Percentiles rank a stretch among this genome's conserved stretches.
Conservation (phyloP, 2,329 filamentous ascomycete genomes). For the Paecilomyces niveus region DNA sequence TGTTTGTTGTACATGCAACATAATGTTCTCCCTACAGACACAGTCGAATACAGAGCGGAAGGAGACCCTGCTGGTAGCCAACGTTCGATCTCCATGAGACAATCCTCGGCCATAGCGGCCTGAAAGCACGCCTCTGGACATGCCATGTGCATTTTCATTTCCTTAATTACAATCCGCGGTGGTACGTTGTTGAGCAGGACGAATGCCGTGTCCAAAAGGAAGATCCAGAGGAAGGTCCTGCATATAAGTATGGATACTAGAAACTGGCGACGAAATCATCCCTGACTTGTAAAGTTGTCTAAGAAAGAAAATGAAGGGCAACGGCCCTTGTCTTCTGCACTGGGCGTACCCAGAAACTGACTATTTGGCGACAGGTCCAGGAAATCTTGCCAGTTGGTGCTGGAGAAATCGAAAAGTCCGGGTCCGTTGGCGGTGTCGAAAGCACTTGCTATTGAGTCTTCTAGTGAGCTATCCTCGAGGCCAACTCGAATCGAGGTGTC, state of each 20-base stretch:
- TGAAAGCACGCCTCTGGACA: constrained; percentile 33
- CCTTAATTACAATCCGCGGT: constrained; percentile 33
- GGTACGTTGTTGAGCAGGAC: constrained; percentile 37
- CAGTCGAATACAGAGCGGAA: neutral
- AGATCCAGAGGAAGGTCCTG: constrained; percentile 26
- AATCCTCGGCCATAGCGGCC: constrained; percentile 23
- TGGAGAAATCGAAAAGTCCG: too few relatives aligned
- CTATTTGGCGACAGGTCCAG: too few relatives aligned
- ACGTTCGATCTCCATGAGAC: constrained; percentile 4
- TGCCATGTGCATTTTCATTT: constrained; percentile 32
- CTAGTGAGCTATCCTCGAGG: too few relatives aligned
- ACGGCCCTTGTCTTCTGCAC: too few relatives aligned
- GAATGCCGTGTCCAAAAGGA: constrained; percentile 33
- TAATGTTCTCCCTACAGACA: neutral
- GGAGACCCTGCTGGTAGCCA: neutral
- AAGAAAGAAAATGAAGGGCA: too few relatives aligned
- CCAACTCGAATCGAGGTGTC: too few relatives aligned
- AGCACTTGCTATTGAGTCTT: too few relatives aligned
- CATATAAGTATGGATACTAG: neutral
- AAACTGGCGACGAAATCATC: too few relatives aligned
- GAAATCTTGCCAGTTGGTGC: too few relatives aligned
- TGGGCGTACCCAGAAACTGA: too few relatives aligned
- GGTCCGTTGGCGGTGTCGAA: too few relatives aligned
- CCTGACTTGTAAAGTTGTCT: too few relatives aligned
- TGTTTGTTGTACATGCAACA: neutral